Evolutionary conservation across 257 asterid species (phyloP).

Genomic region (Paulownia fortunei): DNA sequence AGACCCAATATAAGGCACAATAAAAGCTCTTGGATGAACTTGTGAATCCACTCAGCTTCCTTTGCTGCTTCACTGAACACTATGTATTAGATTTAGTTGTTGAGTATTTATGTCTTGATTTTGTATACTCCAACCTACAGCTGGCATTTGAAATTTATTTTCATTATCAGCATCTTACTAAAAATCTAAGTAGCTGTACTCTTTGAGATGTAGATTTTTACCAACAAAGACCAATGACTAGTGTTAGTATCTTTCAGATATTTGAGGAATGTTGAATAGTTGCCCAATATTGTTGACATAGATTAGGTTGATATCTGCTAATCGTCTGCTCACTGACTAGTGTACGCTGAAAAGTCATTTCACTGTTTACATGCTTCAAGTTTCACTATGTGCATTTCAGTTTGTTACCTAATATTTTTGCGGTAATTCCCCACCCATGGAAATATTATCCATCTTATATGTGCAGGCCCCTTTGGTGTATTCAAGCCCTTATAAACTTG

Average conservation of each 20-base stretch:
- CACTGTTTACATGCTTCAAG: background rate
- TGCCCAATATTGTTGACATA: background rate
- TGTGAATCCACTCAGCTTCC: background rate
- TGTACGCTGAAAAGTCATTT: background rate
- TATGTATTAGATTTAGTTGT: background rate
- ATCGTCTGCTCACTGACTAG: background rate
- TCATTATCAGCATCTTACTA: background rate
- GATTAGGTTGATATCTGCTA: background rate
- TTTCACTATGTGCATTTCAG: background rate
- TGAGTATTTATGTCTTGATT: background rate
- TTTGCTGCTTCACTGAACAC: constrained; percentile 5
- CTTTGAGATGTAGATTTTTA: background rate
- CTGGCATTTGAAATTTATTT: background rate
- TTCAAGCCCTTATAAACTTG: too few relatives aligned
- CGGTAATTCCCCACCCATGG: background rate
- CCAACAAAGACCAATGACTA: background rate
- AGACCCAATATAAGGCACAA: background rate
- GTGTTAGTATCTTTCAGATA: background rate
- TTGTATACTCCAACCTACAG: background rate
- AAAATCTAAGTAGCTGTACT: background rate
- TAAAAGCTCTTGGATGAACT: background rate
- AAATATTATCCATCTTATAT: too few relatives aligned
- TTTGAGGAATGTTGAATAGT: background rate
- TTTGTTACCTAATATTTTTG: background rate
- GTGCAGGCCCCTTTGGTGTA: too few relatives aligned